A percentile compares a stretch with the other conserved stretches of the same genome.
Conservation (phyloP, 2,329 filamentous ascomycete genomes). For the Colletotrichum chlorophyti region DNA sequence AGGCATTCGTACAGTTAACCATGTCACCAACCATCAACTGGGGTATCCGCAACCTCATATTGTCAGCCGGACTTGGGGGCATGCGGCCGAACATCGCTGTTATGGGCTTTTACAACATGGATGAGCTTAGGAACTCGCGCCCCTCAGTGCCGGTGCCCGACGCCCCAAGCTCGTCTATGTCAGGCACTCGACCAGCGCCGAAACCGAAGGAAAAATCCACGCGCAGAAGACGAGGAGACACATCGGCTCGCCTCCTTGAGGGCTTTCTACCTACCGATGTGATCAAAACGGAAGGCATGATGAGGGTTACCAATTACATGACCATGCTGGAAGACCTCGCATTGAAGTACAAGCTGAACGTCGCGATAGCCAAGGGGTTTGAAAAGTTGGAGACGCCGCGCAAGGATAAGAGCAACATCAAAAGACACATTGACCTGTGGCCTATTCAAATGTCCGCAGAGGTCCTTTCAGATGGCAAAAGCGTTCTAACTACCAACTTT, state of each 20-base stretch:
- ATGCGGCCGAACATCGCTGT: constrained; percentile 91
- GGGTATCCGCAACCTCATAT: constrained; percentile 82
- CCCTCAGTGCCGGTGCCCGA: constrained; percentile 65
- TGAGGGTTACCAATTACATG: constrained; percentile 77
- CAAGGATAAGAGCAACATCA: constrained; percentile 61
- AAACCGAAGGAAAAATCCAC: constrained; percentile 39
- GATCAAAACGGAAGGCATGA: constrained; percentile 71
- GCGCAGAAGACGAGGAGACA: constrained; percentile 56
- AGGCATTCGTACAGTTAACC: constrained; percentile 87
- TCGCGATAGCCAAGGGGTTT: constrained; percentile 84
- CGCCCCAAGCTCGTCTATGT: constrained; percentile 44
- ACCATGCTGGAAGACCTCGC: constrained; percentile 85
- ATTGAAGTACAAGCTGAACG: constrained; percentile 79
- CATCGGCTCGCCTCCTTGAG: constrained; percentile 61
- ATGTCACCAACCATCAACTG: constrained; percentile 85
- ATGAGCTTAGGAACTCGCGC: constrained; percentile 71
- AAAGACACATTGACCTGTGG: constrained; percentile 88
- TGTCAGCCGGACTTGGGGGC: constrained; percentile 82
- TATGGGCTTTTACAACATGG: constrained; percentile 80
- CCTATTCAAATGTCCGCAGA: constrained; percentile 94
- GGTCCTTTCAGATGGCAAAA: constrained; percentile 70
- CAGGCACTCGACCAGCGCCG: constrained; percentile 38
- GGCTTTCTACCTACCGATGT: constrained; percentile 72
- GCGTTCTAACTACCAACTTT: constrained; percentile 84
- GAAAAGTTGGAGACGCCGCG: constrained; percentile 76